Evolutionary conservation across 2,329 filamentous ascomycete species (phyloP).

Genomic region (Pseudocercospora pini-densiflorae): DNA sequence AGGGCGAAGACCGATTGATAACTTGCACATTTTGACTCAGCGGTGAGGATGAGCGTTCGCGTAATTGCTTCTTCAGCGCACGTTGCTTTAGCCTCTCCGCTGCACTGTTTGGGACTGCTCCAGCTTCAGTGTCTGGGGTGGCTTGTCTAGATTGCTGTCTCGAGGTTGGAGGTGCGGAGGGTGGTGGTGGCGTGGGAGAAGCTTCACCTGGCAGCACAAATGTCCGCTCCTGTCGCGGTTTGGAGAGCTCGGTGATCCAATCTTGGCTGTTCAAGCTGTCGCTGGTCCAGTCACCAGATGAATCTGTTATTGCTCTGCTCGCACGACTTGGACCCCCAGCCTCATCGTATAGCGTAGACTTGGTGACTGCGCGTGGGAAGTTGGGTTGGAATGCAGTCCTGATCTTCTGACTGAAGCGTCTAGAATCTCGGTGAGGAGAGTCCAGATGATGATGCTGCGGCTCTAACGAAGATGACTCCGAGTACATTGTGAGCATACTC

Average conservation of each 20-base stretch:
- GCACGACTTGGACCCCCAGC: constrained; percentile 15
- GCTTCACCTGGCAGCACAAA: constrained; percentile 41
- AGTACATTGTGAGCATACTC: constrained; percentile 31
- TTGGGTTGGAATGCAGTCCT: constrained; percentile 35
- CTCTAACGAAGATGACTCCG: constrained; percentile 38
- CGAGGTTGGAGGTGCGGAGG: constrained; percentile 30
- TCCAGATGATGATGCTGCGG: constrained; percentile 29
- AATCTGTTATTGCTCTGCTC: background rate
- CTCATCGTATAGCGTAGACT: constrained; percentile 30
- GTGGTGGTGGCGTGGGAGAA: constrained; percentile 38
- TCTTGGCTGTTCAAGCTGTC: constrained; percentile 26
- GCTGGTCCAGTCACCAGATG: constrained; percentile 23
- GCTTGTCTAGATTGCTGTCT: constrained; percentile 14
- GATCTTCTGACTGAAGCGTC: constrained; percentile 33
- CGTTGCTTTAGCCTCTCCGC: constrained; percentile 10
- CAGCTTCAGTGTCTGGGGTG: constrained; percentile 6
- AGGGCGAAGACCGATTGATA: background rate
- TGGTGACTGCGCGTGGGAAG: constrained; percentile 37
- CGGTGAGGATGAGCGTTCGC: constrained; percentile 32
- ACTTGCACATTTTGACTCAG: constrained; percentile 28
- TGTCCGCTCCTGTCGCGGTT: constrained; percentile 36
- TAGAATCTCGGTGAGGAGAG: constrained; percentile 28
- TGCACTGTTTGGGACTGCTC: background rate
- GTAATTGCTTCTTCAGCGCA: constrained; percentile 13
- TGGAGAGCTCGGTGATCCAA: constrained; percentile 32